Evolutionary conservation across 2,329 filamentous ascomycete species (phyloP).

Genomic region (Fragosphaeria purpurea): DNA sequence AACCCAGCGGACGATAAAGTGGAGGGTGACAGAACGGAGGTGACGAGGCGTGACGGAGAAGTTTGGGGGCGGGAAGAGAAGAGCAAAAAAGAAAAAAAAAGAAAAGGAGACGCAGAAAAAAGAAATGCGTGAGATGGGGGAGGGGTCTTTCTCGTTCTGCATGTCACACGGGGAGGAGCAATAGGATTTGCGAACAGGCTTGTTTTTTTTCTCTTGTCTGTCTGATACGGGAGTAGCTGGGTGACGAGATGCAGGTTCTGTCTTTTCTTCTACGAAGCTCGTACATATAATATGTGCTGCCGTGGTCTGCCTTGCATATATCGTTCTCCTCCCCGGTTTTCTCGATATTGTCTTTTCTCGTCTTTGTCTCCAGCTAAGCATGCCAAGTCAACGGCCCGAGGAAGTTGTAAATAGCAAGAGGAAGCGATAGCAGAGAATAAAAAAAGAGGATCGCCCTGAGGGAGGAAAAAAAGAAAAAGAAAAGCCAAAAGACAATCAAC

Average conservation of each 20-base stretch:
- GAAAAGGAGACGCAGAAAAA: neutral
- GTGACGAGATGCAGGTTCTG: slow-evolving; percentile 5
- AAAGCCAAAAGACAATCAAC: no score
- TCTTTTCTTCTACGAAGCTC: neutral
- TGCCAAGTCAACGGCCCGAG: no score
- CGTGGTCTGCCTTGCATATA: neutral
- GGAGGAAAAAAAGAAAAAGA: no score
- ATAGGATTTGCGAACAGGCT: neutral
- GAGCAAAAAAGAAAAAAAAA: neutral
- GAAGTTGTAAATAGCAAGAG: no score
- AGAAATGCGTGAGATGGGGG: slow-evolving; percentile 10
- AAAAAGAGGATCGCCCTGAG: no score
- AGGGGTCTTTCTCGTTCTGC: slow-evolving; percentile 26
- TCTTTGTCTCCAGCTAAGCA: no score
- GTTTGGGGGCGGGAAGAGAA: neutral
- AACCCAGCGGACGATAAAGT: neutral
- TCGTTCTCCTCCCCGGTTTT: no score
- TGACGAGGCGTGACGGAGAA: neutral
- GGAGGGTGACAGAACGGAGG: slow-evolving; percentile 1
- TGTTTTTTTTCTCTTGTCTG: no score
- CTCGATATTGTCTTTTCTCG: no score
- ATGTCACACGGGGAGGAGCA: slow-evolving; percentile 15
- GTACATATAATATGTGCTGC: neutral
- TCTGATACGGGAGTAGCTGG: neutral
- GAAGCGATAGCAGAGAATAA: no score